A percentile compares a stretch with the other conserved stretches of the same genome.
These are phyloP conservation scores for Miscanthus lutarioriparius DNA, from an alignment of 176 grass and related monocot genomes.

Conservation along the genomic window DNA sequence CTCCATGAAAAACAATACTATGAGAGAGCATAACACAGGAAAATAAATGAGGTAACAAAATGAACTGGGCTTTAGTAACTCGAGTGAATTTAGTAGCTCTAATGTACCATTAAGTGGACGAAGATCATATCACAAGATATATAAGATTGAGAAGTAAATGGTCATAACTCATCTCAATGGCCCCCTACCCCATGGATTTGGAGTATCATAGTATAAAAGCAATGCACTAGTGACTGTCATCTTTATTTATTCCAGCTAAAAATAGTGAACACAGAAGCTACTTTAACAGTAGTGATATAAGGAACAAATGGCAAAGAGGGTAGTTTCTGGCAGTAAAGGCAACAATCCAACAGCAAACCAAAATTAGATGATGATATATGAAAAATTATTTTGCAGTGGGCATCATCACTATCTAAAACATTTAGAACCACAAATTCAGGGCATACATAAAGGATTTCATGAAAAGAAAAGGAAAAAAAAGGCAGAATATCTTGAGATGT, in stretches of 20 bases:
- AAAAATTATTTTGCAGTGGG: background rate
- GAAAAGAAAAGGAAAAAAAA: background rate
- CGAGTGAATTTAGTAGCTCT: background rate
- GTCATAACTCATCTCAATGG: background rate
- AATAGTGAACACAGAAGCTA: background rate
- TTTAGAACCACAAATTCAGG: background rate
- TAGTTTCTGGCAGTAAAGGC: background rate
- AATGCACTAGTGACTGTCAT: background rate
- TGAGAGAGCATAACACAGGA: background rate
- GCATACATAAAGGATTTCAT: background rate
- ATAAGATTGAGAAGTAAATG: no score
- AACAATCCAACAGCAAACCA: background rate
- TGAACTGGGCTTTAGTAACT: background rate
- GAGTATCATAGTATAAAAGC: background rate
- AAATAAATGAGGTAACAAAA: constrained; percentile 16
- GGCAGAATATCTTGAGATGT: background rate
- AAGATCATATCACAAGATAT: background rate
- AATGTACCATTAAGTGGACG: background rate
- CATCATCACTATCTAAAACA: background rate
- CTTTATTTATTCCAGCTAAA: background rate
- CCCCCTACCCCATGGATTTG: background rate
- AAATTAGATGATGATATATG: background rate
- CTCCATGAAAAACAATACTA: background rate
- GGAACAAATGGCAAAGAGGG: background rate
- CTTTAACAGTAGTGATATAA: background rate